phyloP scores from a whole-genome alignment of 1,284 basidiomycete species.

The Ganoderma lucidum region DNA sequence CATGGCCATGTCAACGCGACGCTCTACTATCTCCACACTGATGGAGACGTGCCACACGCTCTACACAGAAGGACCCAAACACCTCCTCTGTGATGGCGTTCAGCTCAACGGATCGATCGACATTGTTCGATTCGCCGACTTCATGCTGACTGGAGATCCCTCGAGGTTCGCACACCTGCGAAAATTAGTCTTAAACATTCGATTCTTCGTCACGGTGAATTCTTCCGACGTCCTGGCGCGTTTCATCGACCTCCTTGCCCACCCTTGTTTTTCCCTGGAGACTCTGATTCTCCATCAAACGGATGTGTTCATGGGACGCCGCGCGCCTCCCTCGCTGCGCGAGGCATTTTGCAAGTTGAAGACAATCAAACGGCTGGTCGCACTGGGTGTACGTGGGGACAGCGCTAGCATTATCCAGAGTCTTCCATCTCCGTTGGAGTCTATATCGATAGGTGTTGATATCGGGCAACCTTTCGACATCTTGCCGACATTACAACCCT shows the following conservation, averaged over 20 bases:
- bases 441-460: neutral
- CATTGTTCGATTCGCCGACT: neutral
- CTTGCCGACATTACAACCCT: neutral
- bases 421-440: neutral
- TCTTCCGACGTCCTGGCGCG: neutral
- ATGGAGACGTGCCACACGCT: constrained; percentile 11
- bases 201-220: too few relatives aligned
- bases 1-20: constrained; percentile 2
- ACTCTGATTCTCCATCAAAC: neutral
- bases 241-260: neutral
- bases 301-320: neutral
- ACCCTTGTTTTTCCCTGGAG: neutral
- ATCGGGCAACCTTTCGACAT: neutral
- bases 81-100: constrained; percentile 13
- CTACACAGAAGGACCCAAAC: constrained; percentile 11
- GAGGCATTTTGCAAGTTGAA: neutral
- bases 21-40: constrained; percentile 2
- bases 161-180: neutral
- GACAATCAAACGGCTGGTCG: neutral
- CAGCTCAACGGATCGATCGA: neutral
- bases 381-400: neutral
- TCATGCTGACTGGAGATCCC: neutral
- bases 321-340: neutral
- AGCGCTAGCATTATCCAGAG: neutral
- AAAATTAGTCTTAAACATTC: neutral